Conservation (phyloP, 106 monocot genomes). For the Allium cepa region DNA sequence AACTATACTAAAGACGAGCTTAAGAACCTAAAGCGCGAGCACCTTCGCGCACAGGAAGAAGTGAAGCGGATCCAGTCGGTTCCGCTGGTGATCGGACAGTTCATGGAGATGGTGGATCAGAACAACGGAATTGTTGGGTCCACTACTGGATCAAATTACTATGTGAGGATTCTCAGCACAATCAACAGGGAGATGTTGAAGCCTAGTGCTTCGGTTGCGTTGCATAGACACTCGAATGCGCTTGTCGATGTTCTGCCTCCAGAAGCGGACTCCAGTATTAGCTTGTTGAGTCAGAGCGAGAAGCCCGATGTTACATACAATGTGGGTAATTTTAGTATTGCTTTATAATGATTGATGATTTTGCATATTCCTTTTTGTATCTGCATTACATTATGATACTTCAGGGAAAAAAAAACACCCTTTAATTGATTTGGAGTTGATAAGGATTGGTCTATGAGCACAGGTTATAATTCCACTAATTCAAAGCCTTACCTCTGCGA, state of each 20-base stretch:
- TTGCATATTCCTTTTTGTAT: too few species aligned
- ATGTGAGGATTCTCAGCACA: slow-evolving; percentile 88
- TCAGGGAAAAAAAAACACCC: too few species aligned
- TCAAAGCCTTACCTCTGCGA: too few species aligned
- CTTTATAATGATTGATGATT: too few species aligned
- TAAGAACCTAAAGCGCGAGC: slow-evolving; percentile 99
- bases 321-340: slow-evolving; percentile 13
- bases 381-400: too few species aligned
- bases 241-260: slow-evolving; percentile 89
- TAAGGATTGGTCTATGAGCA: too few species aligned
- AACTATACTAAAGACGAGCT: slow-evolving; percentile 99
- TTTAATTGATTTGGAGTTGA: too few species aligned
- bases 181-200: slow-evolving; percentile 89
- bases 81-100: slow-evolving; percentile 97
- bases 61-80: slow-evolving; percentile 99
- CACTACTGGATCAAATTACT: slow-evolving; percentile 96
- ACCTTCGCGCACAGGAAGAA: slow-evolving; percentile 95
- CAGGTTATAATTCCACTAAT: too few species aligned
- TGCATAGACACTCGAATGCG: slow-evolving; percentile 95
- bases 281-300: slow-evolving; percentile 60
- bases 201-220: slow-evolving; percentile 89
- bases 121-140: slow-evolving; percentile 98
- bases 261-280: slow-evolving; percentile 93
- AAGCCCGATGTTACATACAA: slow-evolving; percentile 61
- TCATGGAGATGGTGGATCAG: slow-evolving; percentile 99